Base-by-base conservation (phyloP, 2,329 filamentous ascomycete genomes). In the Sordariomycetes sp. region DNA sequence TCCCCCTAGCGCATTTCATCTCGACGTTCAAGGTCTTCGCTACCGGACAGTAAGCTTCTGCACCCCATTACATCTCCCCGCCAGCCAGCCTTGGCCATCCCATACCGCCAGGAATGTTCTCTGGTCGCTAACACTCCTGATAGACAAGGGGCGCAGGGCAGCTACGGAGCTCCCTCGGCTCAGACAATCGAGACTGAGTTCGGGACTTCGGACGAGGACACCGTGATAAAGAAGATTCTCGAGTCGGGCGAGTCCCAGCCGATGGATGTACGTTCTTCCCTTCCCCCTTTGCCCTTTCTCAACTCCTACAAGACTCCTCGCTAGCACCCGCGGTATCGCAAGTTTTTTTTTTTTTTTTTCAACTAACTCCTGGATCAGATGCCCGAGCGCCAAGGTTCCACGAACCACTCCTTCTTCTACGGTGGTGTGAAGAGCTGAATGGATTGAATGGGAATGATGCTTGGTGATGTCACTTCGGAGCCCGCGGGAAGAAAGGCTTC, bases 11-110 rank as follows among this genome's bases (percentile, higher is more conserved):
- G 1, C 85, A 96, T 66, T 91, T 99, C 58, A 80, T 97, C 58
- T 89, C 85, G 59, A 80, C 87, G 8, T 97, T 89, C 79, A 89
- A 95, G 79, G 78, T 99, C 67, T 95, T 96, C 67, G 76, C 87
- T 51, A 95, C 90, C 39, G 88, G 95, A 76, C 87, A 86, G 91
- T 96, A 79, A 75, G 87, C 24, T 50, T 22, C 45, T 20, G 10
- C 6, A 22, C 12, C 22, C 24, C 12, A 2, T 20, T 6, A 4
- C 8, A 20, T 8, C 20, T 13, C 42, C 15, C n/a, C 45, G 4
- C n/a, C 20, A 56, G 17, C 39, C 20, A 25, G n/a, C 36, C 57
- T 25, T 28, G 36, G 17, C 22, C n/a, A 36, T 24, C 32, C 22
- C n/a, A 22, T 35, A 7, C 39, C 15, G 39, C 28, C 28, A 32